Evolutionary conservation across 306 rosid species (phyloP).

Genomic region (Vigna mungo): DNA sequence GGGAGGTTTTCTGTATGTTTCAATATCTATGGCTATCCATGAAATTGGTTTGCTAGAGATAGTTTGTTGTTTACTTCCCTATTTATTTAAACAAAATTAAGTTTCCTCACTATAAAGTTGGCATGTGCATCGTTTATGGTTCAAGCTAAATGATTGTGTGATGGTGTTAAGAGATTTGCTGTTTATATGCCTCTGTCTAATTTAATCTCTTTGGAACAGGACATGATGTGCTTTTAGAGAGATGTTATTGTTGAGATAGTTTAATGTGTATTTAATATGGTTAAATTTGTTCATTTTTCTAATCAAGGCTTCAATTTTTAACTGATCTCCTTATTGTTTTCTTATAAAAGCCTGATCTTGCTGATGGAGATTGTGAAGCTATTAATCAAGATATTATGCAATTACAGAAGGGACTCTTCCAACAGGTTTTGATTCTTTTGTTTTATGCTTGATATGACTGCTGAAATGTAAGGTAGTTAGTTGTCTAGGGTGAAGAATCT

Average conservation of each 20-base stretch:
- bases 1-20: slow-evolving; percentile 32
- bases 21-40: neutral
- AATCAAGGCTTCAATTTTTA: slow-evolving; percentile 27
- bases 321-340: slow-evolving; percentile 36
- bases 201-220: neutral
- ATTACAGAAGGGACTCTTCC: slow-evolving; percentile 63
- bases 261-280: slow-evolving; percentile 25
- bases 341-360: slow-evolving; percentile 78
- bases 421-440: slow-evolving; percentile 64
- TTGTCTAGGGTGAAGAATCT: slow-evolving; percentile 10
- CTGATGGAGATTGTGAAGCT: slow-evolving; percentile 75
- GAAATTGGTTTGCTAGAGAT: slow-evolving; percentile 18
- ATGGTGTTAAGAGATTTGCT: slow-evolving; percentile 8
- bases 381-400: slow-evolving; percentile 69
- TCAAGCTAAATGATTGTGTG: slow-evolving; percentile 14
- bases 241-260: slow-evolving; percentile 21
- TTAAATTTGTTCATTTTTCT: slow-evolving; percentile 7
- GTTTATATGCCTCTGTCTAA: slow-evolving; percentile 5
- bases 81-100: slow-evolving; percentile 22
- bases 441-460: slow-evolving; percentile 13
- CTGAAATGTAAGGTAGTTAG: slow-evolving; percentile 15
- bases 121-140: neutral
- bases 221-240: slow-evolving; percentile 19
- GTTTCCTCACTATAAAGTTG: neutral
- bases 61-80: slow-evolving; percentile 4